A percentile compares a stretch with the other conserved stretches of the same genome.
Evolutionary conservation across 1,139 yeast genomes (phyloP).

Genomic region (Pichia sp.): DNA sequence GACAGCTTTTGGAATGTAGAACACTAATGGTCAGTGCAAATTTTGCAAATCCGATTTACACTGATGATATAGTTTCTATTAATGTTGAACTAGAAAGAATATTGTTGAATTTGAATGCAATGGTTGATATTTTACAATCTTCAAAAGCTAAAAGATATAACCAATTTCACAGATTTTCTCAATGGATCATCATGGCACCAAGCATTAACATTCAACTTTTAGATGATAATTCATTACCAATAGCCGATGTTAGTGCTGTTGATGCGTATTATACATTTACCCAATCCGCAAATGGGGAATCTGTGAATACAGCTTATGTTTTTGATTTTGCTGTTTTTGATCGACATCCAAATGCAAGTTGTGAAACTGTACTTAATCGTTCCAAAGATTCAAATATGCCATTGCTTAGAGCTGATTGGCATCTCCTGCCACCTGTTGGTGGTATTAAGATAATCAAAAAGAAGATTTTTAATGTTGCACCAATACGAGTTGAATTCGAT

Average conservation of each 20-base stretch:
- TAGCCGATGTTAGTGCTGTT: conserved; percentile 45
- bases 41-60: conserved; percentile 22
- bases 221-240: conserved; percentile 36
- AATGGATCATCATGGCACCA: conserved; percentile 40
- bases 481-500: conserved; percentile 69
- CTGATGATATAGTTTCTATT: conserved; percentile 33
- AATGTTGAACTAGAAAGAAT: conserved; percentile 54
- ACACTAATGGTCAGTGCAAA: conserved; percentile 25
- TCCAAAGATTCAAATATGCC: conserved; percentile 36
- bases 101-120: conserved; percentile 50
- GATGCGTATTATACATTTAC: conserved; percentile 34
- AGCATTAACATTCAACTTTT: conserved; percentile 45
- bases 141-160: conserved; percentile 31
- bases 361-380: conserved; percentile 24
- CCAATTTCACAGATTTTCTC: conserved; percentile 33
- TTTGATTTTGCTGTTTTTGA: conserved; percentile 25
- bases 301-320: conserved; percentile 35
- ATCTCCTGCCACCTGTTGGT: conserved; percentile 72
- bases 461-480: conserved; percentile 47
- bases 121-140: conserved; percentile 50
- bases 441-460: conserved; percentile 68
- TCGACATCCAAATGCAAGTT: conserved; percentile 19
- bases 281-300: conserved; percentile 42
- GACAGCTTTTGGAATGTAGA: conserved; percentile 34
- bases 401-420: conserved; percentile 59